These are phyloP conservation scores for Rhynchosporium graminicola DNA, from an alignment of 2,329 filamentous ascomycete genomes.

Conservation along the genomic window DNA sequence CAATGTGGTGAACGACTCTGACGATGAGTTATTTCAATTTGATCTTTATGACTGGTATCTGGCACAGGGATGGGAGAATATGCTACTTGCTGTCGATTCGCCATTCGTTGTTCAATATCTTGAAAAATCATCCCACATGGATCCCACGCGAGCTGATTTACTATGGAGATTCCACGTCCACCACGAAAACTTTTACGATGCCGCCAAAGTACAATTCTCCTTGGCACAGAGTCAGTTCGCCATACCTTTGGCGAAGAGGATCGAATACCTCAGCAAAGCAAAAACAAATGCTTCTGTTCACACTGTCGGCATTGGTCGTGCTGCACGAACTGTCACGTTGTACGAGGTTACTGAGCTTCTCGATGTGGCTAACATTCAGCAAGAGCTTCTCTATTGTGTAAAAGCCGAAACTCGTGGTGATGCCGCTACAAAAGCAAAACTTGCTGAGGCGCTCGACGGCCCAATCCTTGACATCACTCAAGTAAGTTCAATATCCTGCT, in stretches of 20 bases:
- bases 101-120: constrained; percentile 86
- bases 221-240: constrained; percentile 82
- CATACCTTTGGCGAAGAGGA: constrained; percentile 79
- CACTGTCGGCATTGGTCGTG: constrained; percentile 73
- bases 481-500: constrained; percentile 52
- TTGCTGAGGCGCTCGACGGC: constrained; percentile 72
- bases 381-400: constrained; percentile 81
- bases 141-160: constrained; percentile 80
- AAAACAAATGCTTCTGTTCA: constrained; percentile 89
- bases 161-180: constrained; percentile 92
- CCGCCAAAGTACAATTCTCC: constrained; percentile 80
- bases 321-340: constrained; percentile 80
- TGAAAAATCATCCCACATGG: constrained; percentile 69
- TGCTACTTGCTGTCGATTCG: constrained; percentile 81
- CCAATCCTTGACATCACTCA: constrained; percentile 73
- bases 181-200: constrained; percentile 79
- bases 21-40: constrained; percentile 93
- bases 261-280: constrained; percentile 85
- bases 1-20: constrained; percentile 81
- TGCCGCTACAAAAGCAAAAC: constrained; percentile 60
- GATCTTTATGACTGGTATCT: constrained; percentile 99
- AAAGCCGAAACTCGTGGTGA: constrained; percentile 70
- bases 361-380: constrained; percentile 92
- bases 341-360: constrained; percentile 84
- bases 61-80: constrained; percentile 77